Evolutionary conservation across 805 yeast genomes (phyloP), one percentile per base, ranked within the genome.

Genomic region (Candida glaebosa): DNA sequence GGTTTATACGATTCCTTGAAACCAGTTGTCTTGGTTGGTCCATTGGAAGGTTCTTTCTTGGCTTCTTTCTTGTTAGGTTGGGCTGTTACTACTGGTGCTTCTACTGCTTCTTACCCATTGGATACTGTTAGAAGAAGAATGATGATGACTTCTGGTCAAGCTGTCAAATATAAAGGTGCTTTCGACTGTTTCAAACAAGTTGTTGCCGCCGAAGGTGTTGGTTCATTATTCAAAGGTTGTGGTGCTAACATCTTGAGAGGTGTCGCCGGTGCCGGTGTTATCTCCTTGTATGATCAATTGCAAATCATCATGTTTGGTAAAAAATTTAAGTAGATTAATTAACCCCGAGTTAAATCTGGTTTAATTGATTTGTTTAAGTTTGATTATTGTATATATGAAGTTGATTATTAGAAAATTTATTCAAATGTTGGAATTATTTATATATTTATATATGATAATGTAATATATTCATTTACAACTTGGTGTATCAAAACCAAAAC

Each of bases 81-180:
- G 97, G 79, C 81, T 73, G 96, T 89, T 65, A 89, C 97, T 74
- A 89, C 96, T 57, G 96, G 89, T 84, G 96, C 97, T 65, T 90
- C 96, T 61, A 88, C 96, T 57, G 96, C 96, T 70, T 88, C 96
- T 69, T 89, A 89, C 85, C 97, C 97, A 82, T 86, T 90, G 75
- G 97, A 89, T 78, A 89, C 97, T 67, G 89, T 89, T 69, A 90
- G 97, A 85, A 88, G 97, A 87, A 88, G 97, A 86, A 89, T 89
- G 97, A 89, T 89, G 97, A 89, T 89, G 97, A 89, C 97, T 61
- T 90, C 97, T 59, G 97, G 97, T 75, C 95, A 88, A 79, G 96
- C 95, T 65, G 95, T 89, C 63, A 89, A 90, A 79, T 89, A 89
- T 80, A 76, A 82, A 67, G 93, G 95, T 78, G 95, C 96, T 60